These are phyloP conservation scores for Mycena filopes DNA, from an alignment of 768 basidiomycete species.

Conservation along the genomic window DNA sequence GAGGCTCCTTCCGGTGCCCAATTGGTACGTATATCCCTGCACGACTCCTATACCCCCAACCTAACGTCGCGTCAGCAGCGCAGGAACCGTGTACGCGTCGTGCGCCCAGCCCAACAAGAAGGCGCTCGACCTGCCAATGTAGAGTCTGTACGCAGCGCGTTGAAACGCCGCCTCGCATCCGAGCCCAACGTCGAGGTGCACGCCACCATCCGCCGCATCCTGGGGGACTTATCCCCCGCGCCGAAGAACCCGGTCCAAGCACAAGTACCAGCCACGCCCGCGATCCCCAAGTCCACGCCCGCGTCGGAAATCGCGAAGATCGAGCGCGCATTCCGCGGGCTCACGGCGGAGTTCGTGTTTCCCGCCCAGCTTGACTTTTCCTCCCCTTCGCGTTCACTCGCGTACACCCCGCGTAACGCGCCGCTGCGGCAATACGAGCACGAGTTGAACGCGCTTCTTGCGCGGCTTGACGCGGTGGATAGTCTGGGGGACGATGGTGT, in stretches of 20 bases:
- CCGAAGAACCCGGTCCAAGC: background rate
- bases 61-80: background rate
- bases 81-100: constrained; percentile 1
- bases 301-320: constrained; percentile 39
- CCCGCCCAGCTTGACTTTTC: constrained; percentile 45
- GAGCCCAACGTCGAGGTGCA: constrained; percentile 25
- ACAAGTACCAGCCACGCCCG: background rate
- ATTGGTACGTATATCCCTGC: background rate
- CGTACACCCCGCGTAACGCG: constrained; percentile 56
- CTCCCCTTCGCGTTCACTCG: constrained; percentile 42
- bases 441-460: constrained; percentile 55
- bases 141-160: background rate
- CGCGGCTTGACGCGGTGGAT: constrained; percentile 58
- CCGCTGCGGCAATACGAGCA: constrained; percentile 59
- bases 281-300: constrained; percentile 27
- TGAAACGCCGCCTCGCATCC: constrained; percentile 11
- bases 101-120: background rate
- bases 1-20: background rate
- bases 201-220: constrained; percentile 24
- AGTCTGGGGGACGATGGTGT: constrained; percentile 56
- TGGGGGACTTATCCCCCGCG: constrained; percentile 1
- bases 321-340: constrained; percentile 37
- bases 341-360: constrained; percentile 44
- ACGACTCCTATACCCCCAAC: background rate
- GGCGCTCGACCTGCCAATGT: background rate